Evolutionary conservation across 768 basidiomycete species (phyloP), one percentile per base, ranked within the genome.

Genomic region (Cytidiella melzeri): DNA sequence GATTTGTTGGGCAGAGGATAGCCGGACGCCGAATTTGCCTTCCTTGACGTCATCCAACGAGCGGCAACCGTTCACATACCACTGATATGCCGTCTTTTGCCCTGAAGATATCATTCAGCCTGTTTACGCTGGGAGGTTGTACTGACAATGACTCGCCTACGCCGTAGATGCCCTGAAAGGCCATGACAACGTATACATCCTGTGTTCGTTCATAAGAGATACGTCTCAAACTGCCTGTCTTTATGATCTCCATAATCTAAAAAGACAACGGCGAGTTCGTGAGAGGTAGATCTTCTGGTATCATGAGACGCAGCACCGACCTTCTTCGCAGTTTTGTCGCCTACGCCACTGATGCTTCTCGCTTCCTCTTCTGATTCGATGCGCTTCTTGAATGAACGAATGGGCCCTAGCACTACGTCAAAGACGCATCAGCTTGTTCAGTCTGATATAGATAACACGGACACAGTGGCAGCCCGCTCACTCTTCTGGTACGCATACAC

Each of bases 141-240:
- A 66, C n/a, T n/a, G n/a, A n/a, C n/a, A n/a, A n/a, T n/a, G n/a
- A n/a, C 83, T 52, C 52, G 81, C 91, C 92, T 50, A 93, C 89
- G 26, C 88, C 91, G 58, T 94, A 94, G 38, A 96, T 84, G 6
- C 87, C 86, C 47, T 78, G 76, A 59, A 95, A 93, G 9, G 81
- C 41, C 20, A 71, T 67, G 2, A 75, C 72, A 0, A 74, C 74
- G 34, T 68, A 61, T 1, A 87, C 72, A 44, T 87, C 86, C 28
- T 77, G 80, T 1, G 83, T 84, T 20, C 68, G 72, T 62, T 87
- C 87, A 49, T 81, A 82, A 27, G 66, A 67, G 48, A 92, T 82
- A 13, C 89, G 78, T 19, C 72, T 71, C 25, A 91, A 70, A n/a
- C 74, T 68, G 0, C 90, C 90, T 0, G 89, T 91, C 50, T 81